Base-by-base conservation (phyloP, 176 grass and related monocot genomes). In the Olyra latifolia region DNA sequence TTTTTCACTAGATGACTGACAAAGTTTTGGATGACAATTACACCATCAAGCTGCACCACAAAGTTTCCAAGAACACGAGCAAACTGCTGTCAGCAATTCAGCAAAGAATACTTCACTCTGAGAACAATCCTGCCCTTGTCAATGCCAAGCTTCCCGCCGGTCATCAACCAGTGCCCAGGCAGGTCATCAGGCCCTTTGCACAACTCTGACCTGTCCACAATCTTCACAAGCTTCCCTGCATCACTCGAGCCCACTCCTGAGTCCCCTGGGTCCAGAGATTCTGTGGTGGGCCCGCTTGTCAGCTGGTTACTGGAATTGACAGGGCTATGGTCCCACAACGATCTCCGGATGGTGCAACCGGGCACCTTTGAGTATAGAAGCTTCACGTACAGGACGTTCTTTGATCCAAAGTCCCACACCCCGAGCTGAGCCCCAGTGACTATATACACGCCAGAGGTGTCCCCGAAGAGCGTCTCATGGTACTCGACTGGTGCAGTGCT, bases 91-190 rank as follows among this genome's bases (percentile, higher is more conserved):
- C 54, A 90, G 56, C 88, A 90, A 62, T 93, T 93, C 62, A 93
- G 62, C 81, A 90, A 90, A 77, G 89, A 87, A 71, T 90, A 93
- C 80, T 93, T 93, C 39, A 88, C 62, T 66, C 88, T 87, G 85
- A 85, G 70, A 61, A 90, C 84, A 77, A 93, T 78, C 78, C 58
- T 90, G 13, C 91, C 91, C 84, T 82, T 85, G 25, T 93, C 84
- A 8, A 91, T 75, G 20, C 75, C 80, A 30, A 91, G 70, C 87
- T 93, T 93, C 39, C 84, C 91, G 20, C 91, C 91, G 2, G 87
- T 90, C 81, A 93, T 84, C 72, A 93, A 52, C 91, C 91, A 93
- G 81, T 93, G 91, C 42, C 87, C 91, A 0, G 87, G 91, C n/a
- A 73, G 55, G 66, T 92, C 90, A 5, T 93, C 83, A 1, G 91